Base-by-base conservation (phyloP, 495 filamentous ascomycete genomes). In the Hypoxylon lenormandii region DNA sequence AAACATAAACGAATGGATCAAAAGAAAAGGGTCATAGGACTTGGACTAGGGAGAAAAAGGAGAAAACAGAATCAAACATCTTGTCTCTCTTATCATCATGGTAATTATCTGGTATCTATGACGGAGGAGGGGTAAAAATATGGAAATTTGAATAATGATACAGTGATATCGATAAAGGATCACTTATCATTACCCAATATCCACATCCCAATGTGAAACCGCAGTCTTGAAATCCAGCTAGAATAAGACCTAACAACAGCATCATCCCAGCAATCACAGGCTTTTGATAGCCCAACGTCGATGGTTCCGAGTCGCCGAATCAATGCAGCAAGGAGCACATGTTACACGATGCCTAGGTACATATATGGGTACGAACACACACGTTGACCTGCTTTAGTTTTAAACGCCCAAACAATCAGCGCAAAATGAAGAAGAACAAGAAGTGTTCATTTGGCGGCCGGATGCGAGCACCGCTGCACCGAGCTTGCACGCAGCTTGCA, bases 281-380 rank as follows among this genome's bases (percentile, higher is more conserved):
- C 30, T 33, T 33, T 2, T n/a, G 26, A 28, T 28, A 28, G 26
- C 11, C 4, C 45, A 59, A 58, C 45, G 30, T 63, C 66, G 46
- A 63, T 36, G 55, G 53, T 65, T 61, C 67, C 67, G 61, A 70
- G 60, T 52, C 55, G 55, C 57, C 62, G 62, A 66, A 71, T 66
- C 52, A 71, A 62, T 66, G 57, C 52, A 57, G 46, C 28, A 66
- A 45, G 47, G 48, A 60, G 53, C 52, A 53, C 23, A 7, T 23
- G 62, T 71, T 71, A 45, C 68, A 66, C 62, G 53, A 66, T 62
- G 46, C 58, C 45, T 71, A n/a, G n/a, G n/a, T n/a, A 71, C 62
- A 60, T 70, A 65, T 60, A 70, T 69, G 60, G 49, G 54, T 54
- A 64, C 60, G 16, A n/a, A n/a, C n/a, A 52, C 50, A 64, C 67